Base-by-base conservation (phyloP, 1,139 yeast genomes). In the Suhomyces anneliseae region DNA sequence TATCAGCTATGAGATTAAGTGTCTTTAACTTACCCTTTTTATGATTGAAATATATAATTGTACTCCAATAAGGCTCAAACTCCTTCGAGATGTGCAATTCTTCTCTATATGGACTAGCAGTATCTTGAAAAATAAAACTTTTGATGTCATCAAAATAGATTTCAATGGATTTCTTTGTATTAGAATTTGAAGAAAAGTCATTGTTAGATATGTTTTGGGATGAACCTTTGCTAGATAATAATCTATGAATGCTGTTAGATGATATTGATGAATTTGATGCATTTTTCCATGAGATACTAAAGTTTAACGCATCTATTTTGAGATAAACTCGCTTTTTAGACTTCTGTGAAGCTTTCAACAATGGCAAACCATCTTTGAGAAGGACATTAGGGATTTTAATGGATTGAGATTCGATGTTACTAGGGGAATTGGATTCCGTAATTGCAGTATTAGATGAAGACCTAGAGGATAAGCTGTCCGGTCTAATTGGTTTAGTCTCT, bases 71-170 rank as follows among this genome's bases (percentile, higher is more conserved):
- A 11, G 74, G 70, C 42, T 83, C 82, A 45, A 78, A 79, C 42
- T 86, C 90, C 40, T 81, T 71, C 1, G 92, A 79, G 1, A 90
- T 78, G 40, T 85, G 85, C 53, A 88, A 78, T 62, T 89, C 96
- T 59, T 92, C 97, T 49, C 96, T 72, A 60, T 90, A 92, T 53
- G 87, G 87, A 27, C 79, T 75, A 1, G 97, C 97, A 55, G 86
- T 87, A 11, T 74, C 77, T 9, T 85, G 90, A 9, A 78, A 72
- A 45, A 90, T 69, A 1, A 90, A 77, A 47, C 82, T 85, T 54
- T 82, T 82, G 38, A 93, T 86, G 46, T 82, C 82, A 61, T 88
- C 96, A 12, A 90, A 71, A n/a, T 77, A 70, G 48, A 90, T 72
- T 40, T 69, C 75, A 24, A 81, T 78, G 11, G 74, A 61, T 33